These are phyloP conservation scores for Saccharum spontaneum DNA, from an alignment of 176 grass and related monocot species.

Conservation along the genomic window DNA sequence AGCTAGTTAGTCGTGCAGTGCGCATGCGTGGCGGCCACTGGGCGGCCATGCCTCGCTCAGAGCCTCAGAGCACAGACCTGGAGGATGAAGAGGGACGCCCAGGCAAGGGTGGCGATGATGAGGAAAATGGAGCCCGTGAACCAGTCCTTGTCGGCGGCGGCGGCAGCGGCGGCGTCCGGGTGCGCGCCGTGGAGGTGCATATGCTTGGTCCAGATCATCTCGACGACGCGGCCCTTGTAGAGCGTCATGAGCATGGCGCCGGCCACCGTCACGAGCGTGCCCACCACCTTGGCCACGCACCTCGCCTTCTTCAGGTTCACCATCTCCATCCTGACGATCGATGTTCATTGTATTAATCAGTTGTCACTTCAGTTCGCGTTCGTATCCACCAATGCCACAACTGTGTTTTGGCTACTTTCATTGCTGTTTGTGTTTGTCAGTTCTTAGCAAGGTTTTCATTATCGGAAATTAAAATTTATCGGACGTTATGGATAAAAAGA, in stretches of 20 bases:
- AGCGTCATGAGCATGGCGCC: slow-evolving; percentile 99
- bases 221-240: slow-evolving; percentile 86
- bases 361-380: neutral
- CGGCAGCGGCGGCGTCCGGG: neutral
- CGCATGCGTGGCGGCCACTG: no score
- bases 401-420: neutral
- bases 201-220: slow-evolving; percentile 77
- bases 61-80: slow-evolving; percentile 46
- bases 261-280: slow-evolving; percentile 85
- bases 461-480: no score
- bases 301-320: slow-evolving; percentile 77
- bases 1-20: neutral
- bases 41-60: no score
- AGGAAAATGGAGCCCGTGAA: slow-evolving; percentile 89
- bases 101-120: slow-evolving; percentile 91
- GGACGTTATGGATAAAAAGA: no score
- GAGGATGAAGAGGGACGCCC: slow-evolving; percentile 95
- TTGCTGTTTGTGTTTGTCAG: neutral
- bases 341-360: neutral
- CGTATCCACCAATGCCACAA: neutral
- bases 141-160: slow-evolving; percentile 79
- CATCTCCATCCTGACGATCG: slow-evolving; percentile 80
- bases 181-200: slow-evolving; percentile 44
- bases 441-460: no score
- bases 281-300: slow-evolving; percentile 89